Percentiles rank a stretch among this genome's conserved stretches.
Conservation (phyloP, 495 filamentous ascomycete species). For the Penicillium riverlandense region DNA sequence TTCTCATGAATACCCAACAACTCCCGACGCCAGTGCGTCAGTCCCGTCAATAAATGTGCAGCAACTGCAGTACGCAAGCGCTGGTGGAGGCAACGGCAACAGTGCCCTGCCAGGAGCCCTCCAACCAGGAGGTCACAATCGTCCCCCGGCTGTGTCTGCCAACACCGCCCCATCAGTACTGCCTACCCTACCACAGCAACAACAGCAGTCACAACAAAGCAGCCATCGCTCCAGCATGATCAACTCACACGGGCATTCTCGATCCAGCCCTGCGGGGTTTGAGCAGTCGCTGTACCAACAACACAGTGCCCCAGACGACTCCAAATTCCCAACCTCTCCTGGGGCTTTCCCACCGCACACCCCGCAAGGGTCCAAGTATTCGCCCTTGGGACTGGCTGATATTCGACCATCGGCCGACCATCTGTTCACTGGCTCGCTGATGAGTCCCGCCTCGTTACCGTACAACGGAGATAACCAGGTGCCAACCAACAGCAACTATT, state of each 20-base stretch:
- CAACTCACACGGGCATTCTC: slow-evolving; percentile 65
- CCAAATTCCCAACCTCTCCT: slow-evolving; percentile 63
- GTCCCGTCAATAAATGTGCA: slow-evolving; percentile 60
- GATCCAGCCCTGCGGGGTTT: slow-evolving; percentile 77
- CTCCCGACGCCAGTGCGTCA: slow-evolving; percentile 28
- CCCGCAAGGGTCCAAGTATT: slow-evolving; percentile 68
- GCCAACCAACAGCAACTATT: slow-evolving; percentile 74
- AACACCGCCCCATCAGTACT: slow-evolving; percentile 65
- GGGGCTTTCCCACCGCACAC: slow-evolving; percentile 61
- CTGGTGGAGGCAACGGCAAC: slow-evolving; percentile 16
- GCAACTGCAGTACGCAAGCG: slow-evolving; percentile 43
- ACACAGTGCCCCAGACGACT: slow-evolving; percentile 57
- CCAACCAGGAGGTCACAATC: slow-evolving; percentile 55
- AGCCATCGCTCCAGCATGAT: slow-evolving; percentile 60
- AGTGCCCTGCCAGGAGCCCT: slow-evolving; percentile 60
- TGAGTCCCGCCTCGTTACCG: slow-evolving; percentile 29
- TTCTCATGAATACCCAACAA: slow-evolving; percentile 41
- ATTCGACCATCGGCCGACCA: slow-evolving; percentile 77
- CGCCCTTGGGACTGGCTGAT: slow-evolving; percentile 83
- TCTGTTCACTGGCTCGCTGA: slow-evolving; percentile 57
- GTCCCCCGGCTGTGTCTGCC: slow-evolving; percentile 58
- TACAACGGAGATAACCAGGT: slow-evolving; percentile 43
- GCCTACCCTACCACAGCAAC: slow-evolving; percentile 61
- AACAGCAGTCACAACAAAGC: slow-evolving; percentile 45
- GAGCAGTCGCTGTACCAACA: slow-evolving; percentile 65